Base-by-base conservation (phyloP, 2,329 filamentous ascomycete genomes). In the Diplodia mutila region DNA sequence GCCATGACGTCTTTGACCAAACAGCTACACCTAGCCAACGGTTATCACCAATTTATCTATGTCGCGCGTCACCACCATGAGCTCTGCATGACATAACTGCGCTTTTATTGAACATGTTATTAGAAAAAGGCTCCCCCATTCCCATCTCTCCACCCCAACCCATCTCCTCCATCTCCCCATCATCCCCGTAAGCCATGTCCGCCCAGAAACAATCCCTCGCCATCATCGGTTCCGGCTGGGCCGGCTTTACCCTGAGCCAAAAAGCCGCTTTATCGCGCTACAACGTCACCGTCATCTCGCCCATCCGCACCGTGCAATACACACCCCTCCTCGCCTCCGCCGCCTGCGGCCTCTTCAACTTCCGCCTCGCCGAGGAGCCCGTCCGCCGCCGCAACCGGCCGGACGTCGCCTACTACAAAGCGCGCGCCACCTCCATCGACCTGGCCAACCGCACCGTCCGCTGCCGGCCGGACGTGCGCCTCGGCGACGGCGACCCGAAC, bases 311-410 rank as follows among this genome's bases (percentile, higher is more conserved):
- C 3, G 76, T 80, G 32, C 79, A 80, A 51, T 81, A 83, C 67
- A 84, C 81, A 0, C 81, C 82, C 7, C 74, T 83, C 1, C 77
- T 84, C 66, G 68, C 66, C 69, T 71, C 66, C 42, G 81, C 81
- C 39, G 81, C 82, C 12, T 80, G 79, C 53, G 81, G 80, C 0
- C 76, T 82, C 39, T 83, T 83, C 75, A 76, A 82, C 66, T 82
- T 82, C 69, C 76, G 80, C 16, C 75, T 83, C 1, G 81, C 81
- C 25, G 81, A 83, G 69, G 81, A 83, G 70, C 80, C 81, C 1
- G 72, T 83, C 6, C 75, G 80, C 11, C 73, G 78, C 23, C 74
- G 76, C 51, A 70, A 72, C 29, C 72, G 76, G 7, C 68, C 63
- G 25, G 52, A 67, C 2, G 70, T 72, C 7, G 69, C 72, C 32